A percentile compares a stretch with the other conserved stretches of the same genome.
These are phyloP conservation scores for Cytospora chrysosperma DNA, from an alignment of 2,329 filamentous ascomycete genomes.

Conservation along the genomic window DNA sequence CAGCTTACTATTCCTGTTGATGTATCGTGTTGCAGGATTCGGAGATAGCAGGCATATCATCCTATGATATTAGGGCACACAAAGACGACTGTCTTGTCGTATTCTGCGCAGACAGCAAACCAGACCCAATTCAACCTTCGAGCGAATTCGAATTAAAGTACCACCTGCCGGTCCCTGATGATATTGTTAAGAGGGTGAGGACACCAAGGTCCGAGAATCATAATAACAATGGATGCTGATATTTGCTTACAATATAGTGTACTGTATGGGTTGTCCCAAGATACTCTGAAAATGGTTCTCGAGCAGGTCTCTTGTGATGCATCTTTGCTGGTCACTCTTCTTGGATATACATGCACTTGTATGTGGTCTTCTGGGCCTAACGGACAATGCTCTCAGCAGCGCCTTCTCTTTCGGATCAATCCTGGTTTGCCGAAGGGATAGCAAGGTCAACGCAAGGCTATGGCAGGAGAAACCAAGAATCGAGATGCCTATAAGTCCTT, in stretches of 20 bases:
- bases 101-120: background rate
- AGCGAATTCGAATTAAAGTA: background rate
- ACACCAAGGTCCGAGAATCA: background rate
- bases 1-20: background rate
- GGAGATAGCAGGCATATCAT: background rate
- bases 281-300: background rate
- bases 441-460: background rate
- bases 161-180: background rate
- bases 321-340: background rate
- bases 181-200: background rate
- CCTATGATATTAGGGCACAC: background rate
- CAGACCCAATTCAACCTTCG: background rate
- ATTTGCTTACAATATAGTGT: background rate
- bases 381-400: background rate
- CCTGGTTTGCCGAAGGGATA: background rate
- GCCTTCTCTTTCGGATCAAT: background rate
- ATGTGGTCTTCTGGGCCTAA: background rate
- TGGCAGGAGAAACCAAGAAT: background rate
- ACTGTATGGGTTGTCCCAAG: background rate
- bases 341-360: background rate
- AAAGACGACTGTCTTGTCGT: background rate
- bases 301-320: background rate
- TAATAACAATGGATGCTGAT: background rate
- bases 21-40: background rate
- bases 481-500: no score